Percentiles rank a stretch among this genome's conserved stretches.
These are phyloP conservation scores for Crithidia expoeki DNA, from an alignment of 208 protist genomes.

Conservation along the genomic window DNA sequence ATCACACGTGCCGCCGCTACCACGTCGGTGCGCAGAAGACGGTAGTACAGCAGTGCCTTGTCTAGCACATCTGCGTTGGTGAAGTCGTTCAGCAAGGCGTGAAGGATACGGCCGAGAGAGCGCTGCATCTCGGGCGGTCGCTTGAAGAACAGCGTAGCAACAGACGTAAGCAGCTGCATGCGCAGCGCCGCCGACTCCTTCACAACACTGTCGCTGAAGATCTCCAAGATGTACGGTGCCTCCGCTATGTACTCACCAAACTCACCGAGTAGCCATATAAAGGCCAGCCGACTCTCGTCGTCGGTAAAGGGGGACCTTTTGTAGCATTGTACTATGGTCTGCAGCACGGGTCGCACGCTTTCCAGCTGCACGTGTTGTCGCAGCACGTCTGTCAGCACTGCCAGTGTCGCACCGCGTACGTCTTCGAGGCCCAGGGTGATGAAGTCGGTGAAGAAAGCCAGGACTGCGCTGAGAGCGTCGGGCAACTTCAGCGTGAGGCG, in stretches of 20 bases:
- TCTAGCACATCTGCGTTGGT: constrained; percentile 89
- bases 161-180: constrained; percentile 86
- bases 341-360: constrained; percentile 45
- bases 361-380: constrained; percentile 70
- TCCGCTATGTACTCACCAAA: constrained; percentile 89
- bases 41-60: constrained; percentile 85
- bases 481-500: constrained; percentile 17
- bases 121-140: constrained; percentile 89
- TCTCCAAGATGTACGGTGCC: constrained; percentile 93
- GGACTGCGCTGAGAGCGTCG: constrained; percentile 13
- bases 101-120: constrained; percentile 84
- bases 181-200: constrained; percentile 61
- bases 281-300: constrained; percentile 59
- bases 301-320: constrained; percentile 50
- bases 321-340: constrained; percentile 46
- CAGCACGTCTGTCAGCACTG: constrained; percentile 80
- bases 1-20: constrained; percentile 59
- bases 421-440: constrained; percentile 58
- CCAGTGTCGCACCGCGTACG: constrained; percentile 61
- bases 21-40: constrained; percentile 65
- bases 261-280: constrained; percentile 92
- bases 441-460: constrained; percentile 62
- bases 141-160: constrained; percentile 93
- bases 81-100: constrained; percentile 77
- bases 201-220: constrained; percentile 48